phyloP scores from a whole-genome alignment of 352 stramenopile species.

The Globisporangium orthogonon region DNA sequence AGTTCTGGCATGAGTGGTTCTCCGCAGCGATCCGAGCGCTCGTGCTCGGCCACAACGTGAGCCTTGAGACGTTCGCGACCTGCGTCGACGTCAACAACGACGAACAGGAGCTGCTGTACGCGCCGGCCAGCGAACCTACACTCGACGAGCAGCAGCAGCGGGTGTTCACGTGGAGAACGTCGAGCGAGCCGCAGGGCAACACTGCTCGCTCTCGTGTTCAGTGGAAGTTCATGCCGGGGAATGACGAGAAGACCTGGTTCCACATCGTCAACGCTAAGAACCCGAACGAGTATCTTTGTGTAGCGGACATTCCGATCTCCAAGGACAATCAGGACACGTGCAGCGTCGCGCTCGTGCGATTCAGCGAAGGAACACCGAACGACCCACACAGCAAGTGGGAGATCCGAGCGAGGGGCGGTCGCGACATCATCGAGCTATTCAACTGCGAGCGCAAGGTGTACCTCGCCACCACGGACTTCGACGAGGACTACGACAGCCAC shows the following conservation, averaged over 20 bases:
- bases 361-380: not conserved
- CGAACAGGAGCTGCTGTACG: conserved; percentile 1
- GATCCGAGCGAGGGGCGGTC: not conserved
- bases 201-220: not conserved
- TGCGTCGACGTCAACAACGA: not conserved
- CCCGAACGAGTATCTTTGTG: conserved; percentile 4
- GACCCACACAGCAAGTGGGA: conserved; percentile 4
- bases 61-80: not conserved
- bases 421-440: conserved; percentile 4
- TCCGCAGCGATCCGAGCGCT: conserved; percentile 2
- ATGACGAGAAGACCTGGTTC: conserved; percentile 8
- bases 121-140: not conserved
- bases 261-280: conserved; percentile 8
- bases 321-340: not conserved
- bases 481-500: conserved; percentile 2
- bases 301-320: not conserved
- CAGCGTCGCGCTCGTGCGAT: conserved; percentile 1
- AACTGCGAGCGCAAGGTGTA: conserved; percentile 2
- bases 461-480: conserved; percentile 1
- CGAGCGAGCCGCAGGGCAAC: not conserved
- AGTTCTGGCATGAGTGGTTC: conserved; percentile 10
- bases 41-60: conserved; percentile 4
- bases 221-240: conserved; percentile 1
- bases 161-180: conserved; percentile 4
- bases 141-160: not conserved